Conservation (phyloP, 306 rosid species). For the Chamaecrista fasciculata region DNA sequence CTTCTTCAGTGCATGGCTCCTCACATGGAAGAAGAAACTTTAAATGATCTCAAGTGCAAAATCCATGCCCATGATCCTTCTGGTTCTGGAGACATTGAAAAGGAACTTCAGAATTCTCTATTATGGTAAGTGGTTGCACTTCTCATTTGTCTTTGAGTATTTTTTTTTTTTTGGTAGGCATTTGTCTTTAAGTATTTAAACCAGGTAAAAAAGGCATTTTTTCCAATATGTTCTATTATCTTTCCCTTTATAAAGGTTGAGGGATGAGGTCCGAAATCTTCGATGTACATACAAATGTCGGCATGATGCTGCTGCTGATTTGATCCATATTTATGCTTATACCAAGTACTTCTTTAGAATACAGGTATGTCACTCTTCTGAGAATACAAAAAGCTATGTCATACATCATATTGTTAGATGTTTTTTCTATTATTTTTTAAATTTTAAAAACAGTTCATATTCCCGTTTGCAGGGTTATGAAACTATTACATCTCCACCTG, state of each 20-base stretch:
- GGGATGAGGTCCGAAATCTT: conserved; percentile 90
- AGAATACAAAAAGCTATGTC: not conserved
- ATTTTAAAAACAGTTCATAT: conserved; percentile 2
- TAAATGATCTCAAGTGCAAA: conserved; percentile 71
- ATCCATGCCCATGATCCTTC: conserved; percentile 69
- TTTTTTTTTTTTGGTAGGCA: too few relatives aligned
- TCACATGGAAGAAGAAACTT: conserved; percentile 55
- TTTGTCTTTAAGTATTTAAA: conserved; percentile 24
- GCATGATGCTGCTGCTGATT: conserved; percentile 98
- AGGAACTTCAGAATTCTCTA: conserved; percentile 72
- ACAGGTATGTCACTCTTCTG: conserved; percentile 52
- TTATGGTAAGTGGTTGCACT: conserved; percentile 54
- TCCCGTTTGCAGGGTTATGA: conserved; percentile 65
- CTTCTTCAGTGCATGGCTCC: conserved; percentile 79
- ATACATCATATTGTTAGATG: not conserved
- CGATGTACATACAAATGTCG: conserved; percentile 94
- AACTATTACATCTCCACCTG: conserved; percentile 89
- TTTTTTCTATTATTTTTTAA: conserved; percentile 4
- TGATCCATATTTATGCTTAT: conserved; percentile 91
- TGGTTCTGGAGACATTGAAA: conserved; percentile 58
- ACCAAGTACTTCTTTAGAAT: conserved; percentile 84
- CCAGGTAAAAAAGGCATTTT: too few relatives aligned
- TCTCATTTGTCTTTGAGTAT: conserved; percentile 8
- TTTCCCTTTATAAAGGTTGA: conserved; percentile 59
- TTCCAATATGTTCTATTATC: conserved; percentile 12